Percentiles rank a stretch among this genome's conserved stretches.
Evolutionary conservation across 2,329 filamentous ascomycete genomes (phyloP).

Genomic region (Chalara sp.): DNA sequence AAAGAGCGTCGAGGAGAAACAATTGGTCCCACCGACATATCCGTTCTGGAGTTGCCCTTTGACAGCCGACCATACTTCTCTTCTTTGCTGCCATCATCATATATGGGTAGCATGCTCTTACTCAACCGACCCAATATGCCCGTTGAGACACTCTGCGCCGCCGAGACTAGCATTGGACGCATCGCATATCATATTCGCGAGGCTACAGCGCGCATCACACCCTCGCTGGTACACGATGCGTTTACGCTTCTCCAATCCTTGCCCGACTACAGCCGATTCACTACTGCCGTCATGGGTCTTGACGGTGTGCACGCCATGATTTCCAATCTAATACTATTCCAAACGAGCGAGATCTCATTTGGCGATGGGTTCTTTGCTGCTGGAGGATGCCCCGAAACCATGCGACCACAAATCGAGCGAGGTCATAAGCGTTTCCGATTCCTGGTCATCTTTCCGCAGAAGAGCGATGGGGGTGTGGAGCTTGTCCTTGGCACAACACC

Average conservation of each 20-base stretch:
- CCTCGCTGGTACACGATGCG: conserved; percentile 3
- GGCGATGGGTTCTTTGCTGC: conserved; percentile 2
- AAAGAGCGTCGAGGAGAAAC: conserved; percentile 2
- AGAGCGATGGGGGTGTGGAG: conserved; percentile 4
- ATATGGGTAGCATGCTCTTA: conserved; percentile 6
- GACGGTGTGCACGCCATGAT: conserved; percentile 4
- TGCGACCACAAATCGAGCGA: conserved; percentile 7
- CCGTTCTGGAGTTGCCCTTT: conserved; percentile 5
- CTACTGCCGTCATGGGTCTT: conserved; percentile 4
- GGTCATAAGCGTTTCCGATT: conserved; percentile 2
- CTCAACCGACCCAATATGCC: conserved; percentile 1
- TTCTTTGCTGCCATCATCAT: conserved; percentile 2
- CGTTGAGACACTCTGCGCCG: conserved; percentile 2
- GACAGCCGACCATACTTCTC: conserved; percentile 6
- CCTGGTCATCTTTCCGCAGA: background rate
- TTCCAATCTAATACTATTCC: conserved; percentile 4
- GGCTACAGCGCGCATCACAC: background rate
- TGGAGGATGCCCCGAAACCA: conserved; percentile 1
- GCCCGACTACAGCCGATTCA: conserved; percentile 1
- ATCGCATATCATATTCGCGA: conserved; percentile 3
- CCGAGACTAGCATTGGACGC: conserved; percentile 1
- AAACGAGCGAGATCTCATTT: conserved; percentile 3
- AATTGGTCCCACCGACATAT: conserved; percentile 1
- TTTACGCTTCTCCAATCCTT: conserved; percentile 4
- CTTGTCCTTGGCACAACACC: conserved; percentile 1